Percentiles rank a stretch among this genome's conserved stretches.
phyloP scores from a whole-genome alignment of 257 asterid genomes.

The Thymus quinquecostatus region DNA sequence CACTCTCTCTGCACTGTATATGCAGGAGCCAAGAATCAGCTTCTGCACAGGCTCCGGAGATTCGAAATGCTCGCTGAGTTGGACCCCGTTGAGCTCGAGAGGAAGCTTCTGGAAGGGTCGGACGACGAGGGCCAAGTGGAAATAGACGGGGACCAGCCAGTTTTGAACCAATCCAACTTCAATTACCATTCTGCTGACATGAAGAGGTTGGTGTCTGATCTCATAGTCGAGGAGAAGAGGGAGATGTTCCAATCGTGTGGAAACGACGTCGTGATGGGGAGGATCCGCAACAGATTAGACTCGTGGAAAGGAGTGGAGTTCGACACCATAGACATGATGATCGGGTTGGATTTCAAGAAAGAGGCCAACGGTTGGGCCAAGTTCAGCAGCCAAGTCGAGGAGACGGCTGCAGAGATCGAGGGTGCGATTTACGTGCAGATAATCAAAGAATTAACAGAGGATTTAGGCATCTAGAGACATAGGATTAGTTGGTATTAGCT shows the following conservation, averaged over 20 bases:
- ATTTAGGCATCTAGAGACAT: slow-evolving; percentile 14
- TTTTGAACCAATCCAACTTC: slow-evolving; percentile 35
- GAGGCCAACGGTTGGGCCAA: slow-evolving; percentile 52
- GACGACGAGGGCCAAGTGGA: slow-evolving; percentile 41
- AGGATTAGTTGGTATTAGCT: slow-evolving; percentile 1
- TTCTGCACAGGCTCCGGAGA: slow-evolving; percentile 67
- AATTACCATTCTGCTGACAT: slow-evolving; percentile 36
- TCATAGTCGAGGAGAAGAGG: slow-evolving; percentile 54
- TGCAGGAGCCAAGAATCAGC: slow-evolving; percentile 82
- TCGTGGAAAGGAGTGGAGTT: slow-evolving; percentile 53
- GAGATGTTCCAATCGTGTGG: slow-evolving; percentile 30
- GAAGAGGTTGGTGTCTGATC: slow-evolving; percentile 62
- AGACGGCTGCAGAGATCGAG: slow-evolving; percentile 54
- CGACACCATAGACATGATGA: slow-evolving; percentile 68
- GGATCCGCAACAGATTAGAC: slow-evolving; percentile 53
- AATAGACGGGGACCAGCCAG: slow-evolving; percentile 24
- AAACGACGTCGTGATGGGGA: slow-evolving; percentile 40
- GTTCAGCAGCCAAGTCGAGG: slow-evolving; percentile 43
- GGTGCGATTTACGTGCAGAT: slow-evolving; percentile 40
- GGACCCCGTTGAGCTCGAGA: slow-evolving; percentile 83
- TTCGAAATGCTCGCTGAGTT: slow-evolving; percentile 78
- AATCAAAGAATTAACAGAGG: slow-evolving; percentile 51
- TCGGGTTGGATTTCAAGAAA: slow-evolving; percentile 50
- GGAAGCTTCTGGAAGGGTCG: slow-evolving; percentile 58
- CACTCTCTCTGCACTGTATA: background rate